Evolutionary conservation across 768 basidiomycete genomes (phyloP).

Genomic region (Amanita polypyramis): DNA sequence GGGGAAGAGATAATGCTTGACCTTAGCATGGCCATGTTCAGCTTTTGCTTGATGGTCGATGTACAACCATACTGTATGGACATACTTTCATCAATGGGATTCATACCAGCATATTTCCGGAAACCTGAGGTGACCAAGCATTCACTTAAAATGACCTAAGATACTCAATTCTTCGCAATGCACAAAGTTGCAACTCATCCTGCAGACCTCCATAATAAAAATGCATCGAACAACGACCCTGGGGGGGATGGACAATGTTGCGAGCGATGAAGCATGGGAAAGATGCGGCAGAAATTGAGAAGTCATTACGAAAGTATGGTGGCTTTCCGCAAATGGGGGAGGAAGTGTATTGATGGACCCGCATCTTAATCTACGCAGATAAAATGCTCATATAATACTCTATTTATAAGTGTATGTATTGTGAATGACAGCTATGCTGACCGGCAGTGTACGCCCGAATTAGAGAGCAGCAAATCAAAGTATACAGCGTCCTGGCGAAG

Average conservation of each 20-base stretch:
- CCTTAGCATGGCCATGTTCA: slow-evolving; percentile 31
- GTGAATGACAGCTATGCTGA: not conserved
- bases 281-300: not conserved
- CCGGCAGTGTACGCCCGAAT: not conserved
- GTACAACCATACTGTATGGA: slow-evolving; percentile 5
- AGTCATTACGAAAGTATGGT: not conserved
- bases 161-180: slow-evolving; percentile 22
- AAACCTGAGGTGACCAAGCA: slow-evolving; percentile 11
- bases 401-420: not conserved
- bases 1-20: slow-evolving; percentile 33
- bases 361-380: not conserved
- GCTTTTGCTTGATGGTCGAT: slow-evolving; percentile 17
- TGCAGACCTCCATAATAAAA: not conserved
- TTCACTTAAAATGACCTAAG: slow-evolving; percentile 11
- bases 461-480: not conserved
- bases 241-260: not conserved
- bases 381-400: not conserved
- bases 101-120: slow-evolving; percentile 18
- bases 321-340: not conserved
- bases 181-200: slow-evolving; percentile 11
- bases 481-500: not conserved
- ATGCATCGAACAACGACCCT: slow-evolving; percentile 4
- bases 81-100: slow-evolving; percentile 8
- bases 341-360: not conserved
- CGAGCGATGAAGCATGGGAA: not conserved